These are phyloP conservation scores for Exutisphaerella laricina DNA, from an alignment of 2,329 filamentous ascomycete species.

Conservation along the genomic window DNA sequence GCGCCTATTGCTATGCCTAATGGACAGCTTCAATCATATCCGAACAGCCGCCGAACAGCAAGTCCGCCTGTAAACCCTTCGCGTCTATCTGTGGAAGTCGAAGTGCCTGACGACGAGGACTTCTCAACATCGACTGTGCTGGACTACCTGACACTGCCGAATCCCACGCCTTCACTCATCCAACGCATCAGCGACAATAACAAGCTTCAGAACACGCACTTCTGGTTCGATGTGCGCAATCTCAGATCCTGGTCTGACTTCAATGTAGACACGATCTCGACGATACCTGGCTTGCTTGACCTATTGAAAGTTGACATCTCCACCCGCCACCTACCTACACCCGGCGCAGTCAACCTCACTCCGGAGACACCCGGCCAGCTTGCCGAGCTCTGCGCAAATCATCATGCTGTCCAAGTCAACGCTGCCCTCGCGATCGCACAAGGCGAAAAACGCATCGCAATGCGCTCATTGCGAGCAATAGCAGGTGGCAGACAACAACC, in stretches of 20 bases:
- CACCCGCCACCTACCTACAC: constrained; percentile 55
- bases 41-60: constrained; percentile 25
- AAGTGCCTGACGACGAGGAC: constrained; percentile 32
- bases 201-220: constrained; percentile 70
- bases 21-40: constrained; percentile 30
- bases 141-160: constrained; percentile 70
- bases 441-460: constrained; percentile 57
- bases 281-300: constrained; percentile 64
- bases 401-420: constrained; percentile 84
- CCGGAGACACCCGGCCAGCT: constrained; percentile 69
- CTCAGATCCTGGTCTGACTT: constrained; percentile 79
- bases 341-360: constrained; percentile 52
- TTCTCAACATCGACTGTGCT: constrained; percentile 61
- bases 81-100: constrained; percentile 37
- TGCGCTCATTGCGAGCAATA: constrained; percentile 37
- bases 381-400: constrained; percentile 66
- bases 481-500: constrained; percentile 49
- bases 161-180: constrained; percentile 76
- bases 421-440: constrained; percentile 73
- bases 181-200: constrained; percentile 65
- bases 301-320: constrained; percentile 62
- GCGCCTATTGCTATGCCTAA: constrained; percentile 30
- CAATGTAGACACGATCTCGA: constrained; percentile 63
- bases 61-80: constrained; percentile 41
- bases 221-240: constrained; percentile 95